phyloP scores from a whole-genome alignment of 371 early-diverging fungal species.

The Dipsacomyces acuminosporus region DNA sequence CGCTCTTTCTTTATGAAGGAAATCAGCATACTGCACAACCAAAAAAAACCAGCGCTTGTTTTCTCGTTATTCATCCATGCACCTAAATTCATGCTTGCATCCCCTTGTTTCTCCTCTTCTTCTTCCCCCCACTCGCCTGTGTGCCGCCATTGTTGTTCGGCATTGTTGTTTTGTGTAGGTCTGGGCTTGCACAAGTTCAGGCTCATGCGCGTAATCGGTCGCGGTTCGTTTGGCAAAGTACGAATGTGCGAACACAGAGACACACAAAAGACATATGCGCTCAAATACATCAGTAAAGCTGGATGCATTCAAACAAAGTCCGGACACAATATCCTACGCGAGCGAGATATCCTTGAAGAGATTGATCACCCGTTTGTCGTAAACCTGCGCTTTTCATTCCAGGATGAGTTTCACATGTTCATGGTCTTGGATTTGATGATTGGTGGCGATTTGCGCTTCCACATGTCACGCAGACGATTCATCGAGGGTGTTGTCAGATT shows the following conservation, averaged over 20 bases:
- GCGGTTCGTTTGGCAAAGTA: conserved; percentile 52
- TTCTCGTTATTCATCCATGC: too few relatives aligned
- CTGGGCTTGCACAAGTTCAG: conserved; percentile 47
- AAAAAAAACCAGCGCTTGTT: too few relatives aligned
- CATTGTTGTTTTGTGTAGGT: too few relatives aligned
- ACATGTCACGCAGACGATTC: conserved; percentile 69
- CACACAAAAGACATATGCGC: conserved; percentile 62
- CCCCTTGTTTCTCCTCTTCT: too few relatives aligned
- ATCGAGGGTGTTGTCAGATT: conserved; percentile 73
- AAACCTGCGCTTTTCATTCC: conserved; percentile 90
- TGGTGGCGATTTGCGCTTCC: conserved; percentile 91
- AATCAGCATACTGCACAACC: too few relatives aligned
- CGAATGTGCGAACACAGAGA: conserved; percentile 83
- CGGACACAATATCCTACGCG: conserved; percentile 70
- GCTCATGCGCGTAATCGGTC: conserved; percentile 47
- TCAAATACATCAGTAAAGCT: conserved; percentile 78
- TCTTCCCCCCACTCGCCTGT: too few relatives aligned
- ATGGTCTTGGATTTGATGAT: conserved; percentile 81
- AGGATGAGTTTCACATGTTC: conserved; percentile 79
- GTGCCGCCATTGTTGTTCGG: too few relatives aligned
- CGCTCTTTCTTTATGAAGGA: too few relatives aligned
- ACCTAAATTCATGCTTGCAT: too few relatives aligned
- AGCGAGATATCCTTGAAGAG: conserved; percentile 82
- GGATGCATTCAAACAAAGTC: conserved; percentile 65
- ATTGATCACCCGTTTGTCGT: conserved; percentile 89